Evolutionary conservation across 306 rosid species (phyloP).

Genomic region (Malus fusca): DNA sequence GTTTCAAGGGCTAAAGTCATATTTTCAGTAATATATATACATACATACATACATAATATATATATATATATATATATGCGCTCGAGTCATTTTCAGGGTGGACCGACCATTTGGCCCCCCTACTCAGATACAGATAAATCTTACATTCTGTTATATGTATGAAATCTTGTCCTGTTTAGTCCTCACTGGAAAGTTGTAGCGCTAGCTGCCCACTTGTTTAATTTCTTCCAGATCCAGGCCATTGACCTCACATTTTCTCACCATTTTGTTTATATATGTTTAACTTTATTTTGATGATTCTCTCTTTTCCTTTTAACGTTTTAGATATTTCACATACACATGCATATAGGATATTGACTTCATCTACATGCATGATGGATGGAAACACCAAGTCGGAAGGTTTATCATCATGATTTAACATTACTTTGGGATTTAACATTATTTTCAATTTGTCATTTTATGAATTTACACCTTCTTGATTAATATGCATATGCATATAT

Average conservation of each 20-base stretch:
- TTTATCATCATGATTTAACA: neutral
- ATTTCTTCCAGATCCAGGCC: neutral
- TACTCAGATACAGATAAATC: constrained; percentile 2
- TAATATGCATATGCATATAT: no score
- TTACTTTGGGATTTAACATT: neutral
- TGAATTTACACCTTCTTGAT: neutral
- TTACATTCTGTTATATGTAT: constrained; percentile 8
- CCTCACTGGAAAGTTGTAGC: constrained; percentile 10
- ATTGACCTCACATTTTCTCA: constrained; percentile 16
- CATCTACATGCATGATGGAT: constrained; percentile 16
- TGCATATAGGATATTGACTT: neutral
- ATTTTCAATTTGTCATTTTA: no score
- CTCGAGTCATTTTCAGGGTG: constrained; percentile 27
- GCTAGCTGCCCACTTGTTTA: neutral
- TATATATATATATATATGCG: neutral
- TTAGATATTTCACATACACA: neutral
- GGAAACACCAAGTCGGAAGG: constrained; percentile 7
- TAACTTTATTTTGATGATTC: neutral
- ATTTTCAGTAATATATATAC: no score
- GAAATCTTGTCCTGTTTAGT: neutral
- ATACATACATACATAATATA: neutral
- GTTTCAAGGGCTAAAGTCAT: no score
- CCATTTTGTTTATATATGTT: neutral
- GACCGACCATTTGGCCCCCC: constrained; percentile 22
- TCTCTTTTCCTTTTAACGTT: neutral